A percentile compares a stretch with the other conserved stretches of the same genome.
Evolutionary conservation across 345 rosid species (phyloP).

Genomic region (Dovyalis caffra): DNA sequence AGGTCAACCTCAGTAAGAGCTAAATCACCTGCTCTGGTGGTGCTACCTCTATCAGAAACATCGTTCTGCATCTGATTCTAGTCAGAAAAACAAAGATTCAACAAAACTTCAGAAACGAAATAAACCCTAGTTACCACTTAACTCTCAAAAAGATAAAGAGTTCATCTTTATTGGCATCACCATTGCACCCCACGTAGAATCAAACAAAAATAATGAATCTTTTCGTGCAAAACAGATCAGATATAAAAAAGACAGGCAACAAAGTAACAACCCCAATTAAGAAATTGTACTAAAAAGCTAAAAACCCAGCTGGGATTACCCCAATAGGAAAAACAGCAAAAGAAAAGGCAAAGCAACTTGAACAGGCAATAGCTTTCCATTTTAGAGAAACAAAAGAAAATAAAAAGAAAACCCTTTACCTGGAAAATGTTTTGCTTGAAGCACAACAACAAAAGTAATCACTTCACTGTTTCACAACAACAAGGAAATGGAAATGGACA

Average conservation of each 20-base stretch:
- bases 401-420: background rate
- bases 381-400: background rate
- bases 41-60: slow-evolving; percentile 23
- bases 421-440: background rate
- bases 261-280: background rate
- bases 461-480: background rate
- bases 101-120: background rate
- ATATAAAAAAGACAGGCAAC: background rate
- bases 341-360: background rate
- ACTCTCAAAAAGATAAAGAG: background rate
- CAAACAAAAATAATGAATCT: background rate
- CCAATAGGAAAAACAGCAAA: slow-evolving; percentile 1
- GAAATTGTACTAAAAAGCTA: background rate
- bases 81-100: background rate
- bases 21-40: slow-evolving; percentile 14
- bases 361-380: background rate
- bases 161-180: background rate
- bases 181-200: background rate
- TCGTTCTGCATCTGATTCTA: slow-evolving; percentile 46
- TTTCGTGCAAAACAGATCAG: background rate
- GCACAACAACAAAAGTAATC: background rate
- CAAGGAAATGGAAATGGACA: background rate
- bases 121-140: background rate
- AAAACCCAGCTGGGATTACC: background rate
- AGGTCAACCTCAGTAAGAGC: slow-evolving; percentile 29